Evolutionary conservation across 2,329 filamentous ascomycete species (phyloP).

Genomic region (Epichloe festucae): DNA sequence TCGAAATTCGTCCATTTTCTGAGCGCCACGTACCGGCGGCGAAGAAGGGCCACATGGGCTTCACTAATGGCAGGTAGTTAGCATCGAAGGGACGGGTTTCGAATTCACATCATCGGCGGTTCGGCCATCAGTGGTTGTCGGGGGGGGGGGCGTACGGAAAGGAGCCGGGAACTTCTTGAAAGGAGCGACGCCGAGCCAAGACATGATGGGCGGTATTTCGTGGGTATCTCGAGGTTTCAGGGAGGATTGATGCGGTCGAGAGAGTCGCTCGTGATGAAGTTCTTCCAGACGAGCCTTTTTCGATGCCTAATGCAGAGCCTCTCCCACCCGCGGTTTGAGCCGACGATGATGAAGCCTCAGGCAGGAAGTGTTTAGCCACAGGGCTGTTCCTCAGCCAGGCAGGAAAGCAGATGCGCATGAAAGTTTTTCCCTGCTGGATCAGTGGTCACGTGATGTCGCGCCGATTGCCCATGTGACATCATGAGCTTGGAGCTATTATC

Average conservation of each 20-base stretch:
- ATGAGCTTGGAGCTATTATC: constrained; percentile 3
- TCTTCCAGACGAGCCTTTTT: constrained; percentile 28
- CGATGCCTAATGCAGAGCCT: constrained; percentile 17
- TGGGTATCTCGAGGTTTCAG: constrained; percentile 22
- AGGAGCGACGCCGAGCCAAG: constrained; percentile 52
- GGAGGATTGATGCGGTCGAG: constrained; percentile 11
- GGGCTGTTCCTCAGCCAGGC: background rate
- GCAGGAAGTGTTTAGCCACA: background rate
- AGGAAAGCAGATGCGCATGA: background rate
- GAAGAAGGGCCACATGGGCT: constrained; percentile 89
- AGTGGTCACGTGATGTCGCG: background rate
- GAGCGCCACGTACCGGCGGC: constrained; percentile 61
- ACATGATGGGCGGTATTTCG: constrained; percentile 47
- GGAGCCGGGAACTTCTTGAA: constrained; percentile 72
- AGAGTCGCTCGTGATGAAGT: constrained; percentile 11
- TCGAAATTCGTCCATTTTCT: background rate
- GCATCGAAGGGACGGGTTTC: constrained; percentile 11
- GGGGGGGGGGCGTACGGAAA: constrained; percentile 49
- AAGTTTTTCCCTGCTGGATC: background rate
- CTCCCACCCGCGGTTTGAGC: constrained; percentile 19
- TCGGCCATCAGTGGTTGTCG: constrained; percentile 5
- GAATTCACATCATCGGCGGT: constrained; percentile 7
- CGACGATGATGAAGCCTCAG: constrained; percentile 16
- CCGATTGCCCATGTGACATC: constrained; percentile 7
- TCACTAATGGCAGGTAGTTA: constrained; percentile 42